A percentile compares a stretch with the other conserved stretches of the same genome.
Conservation (phyloP, 768 basidiomycete genomes). For the Boletus barrowsii region DNA sequence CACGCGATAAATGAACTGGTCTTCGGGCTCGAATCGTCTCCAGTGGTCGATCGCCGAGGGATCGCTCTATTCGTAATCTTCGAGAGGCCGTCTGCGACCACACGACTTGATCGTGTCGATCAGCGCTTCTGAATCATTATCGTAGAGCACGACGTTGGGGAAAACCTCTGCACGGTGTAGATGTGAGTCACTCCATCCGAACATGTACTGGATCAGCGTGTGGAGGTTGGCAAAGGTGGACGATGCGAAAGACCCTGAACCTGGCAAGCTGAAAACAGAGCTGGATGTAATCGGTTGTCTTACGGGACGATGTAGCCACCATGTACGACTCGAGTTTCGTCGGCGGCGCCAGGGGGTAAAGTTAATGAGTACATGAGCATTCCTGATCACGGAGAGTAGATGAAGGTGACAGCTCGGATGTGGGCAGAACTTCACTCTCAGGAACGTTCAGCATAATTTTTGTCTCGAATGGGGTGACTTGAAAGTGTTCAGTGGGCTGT, state of each 20-base stretch:
- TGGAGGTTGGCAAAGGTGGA: conserved; percentile 31
- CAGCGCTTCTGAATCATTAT: conserved; percentile 1
- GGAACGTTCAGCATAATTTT: too few relatives aligned
- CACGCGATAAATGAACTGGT: conserved; percentile 19
- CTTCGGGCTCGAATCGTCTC: conserved; percentile 11
- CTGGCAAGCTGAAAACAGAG: conserved; percentile 30
- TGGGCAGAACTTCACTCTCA: too few relatives aligned
- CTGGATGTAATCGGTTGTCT: conserved; percentile 21
- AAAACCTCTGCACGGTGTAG: conserved; percentile 22
- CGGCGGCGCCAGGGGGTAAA: too few relatives aligned
- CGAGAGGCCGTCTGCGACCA: conserved; percentile 17
- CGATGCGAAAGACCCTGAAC: conserved; percentile 27
- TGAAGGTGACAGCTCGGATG: too few relatives aligned
- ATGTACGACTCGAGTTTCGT: too few relatives aligned
- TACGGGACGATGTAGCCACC: neutral
- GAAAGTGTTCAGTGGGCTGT: too few relatives aligned
- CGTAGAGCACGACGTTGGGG: conserved; percentile 20
- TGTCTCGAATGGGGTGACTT: too few relatives aligned
- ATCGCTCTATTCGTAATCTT: conserved; percentile 15
- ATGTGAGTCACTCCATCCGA: conserved; percentile 30
- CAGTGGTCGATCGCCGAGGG: conserved; percentile 6
- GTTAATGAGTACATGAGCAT: too few relatives aligned
- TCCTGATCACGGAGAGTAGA: too few relatives aligned
- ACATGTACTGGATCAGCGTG: conserved; percentile 28
- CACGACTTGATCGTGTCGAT: conserved; percentile 22